phyloP scores from a whole-genome alignment of 257 asterid species.

The Paraleonurus japonicus region DNA sequence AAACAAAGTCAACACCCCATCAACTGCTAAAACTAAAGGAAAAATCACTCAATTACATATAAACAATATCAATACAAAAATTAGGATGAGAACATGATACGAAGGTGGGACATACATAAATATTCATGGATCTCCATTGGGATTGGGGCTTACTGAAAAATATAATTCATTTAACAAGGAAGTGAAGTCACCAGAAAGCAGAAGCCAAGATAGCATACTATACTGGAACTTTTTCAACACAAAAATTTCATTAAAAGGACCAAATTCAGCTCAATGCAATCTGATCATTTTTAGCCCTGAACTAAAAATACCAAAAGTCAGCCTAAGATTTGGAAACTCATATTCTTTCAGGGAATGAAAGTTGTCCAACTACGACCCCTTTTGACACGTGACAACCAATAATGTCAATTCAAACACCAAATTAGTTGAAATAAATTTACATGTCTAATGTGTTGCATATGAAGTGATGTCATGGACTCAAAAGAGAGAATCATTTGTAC shows the following conservation, averaged over 20 bases:
- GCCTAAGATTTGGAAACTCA: neutral
- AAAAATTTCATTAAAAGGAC: neutral
- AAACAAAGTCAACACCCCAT: conserved; percentile 5
- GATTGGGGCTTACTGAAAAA: neutral
- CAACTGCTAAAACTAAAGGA: conserved; percentile 10
- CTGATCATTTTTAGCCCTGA: neutral
- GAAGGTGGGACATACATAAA: neutral
- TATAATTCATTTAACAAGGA: neutral
- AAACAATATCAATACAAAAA: neutral
- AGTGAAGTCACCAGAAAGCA: neutral
- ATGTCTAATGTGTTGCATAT: neutral
- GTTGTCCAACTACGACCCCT: neutral
- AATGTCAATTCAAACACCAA: neutral
- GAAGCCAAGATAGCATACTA: conserved; percentile 1
- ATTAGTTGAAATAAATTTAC: neutral
- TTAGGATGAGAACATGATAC: neutral
- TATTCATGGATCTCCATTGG: neutral
- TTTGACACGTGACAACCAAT: neutral
- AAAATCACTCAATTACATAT: neutral
- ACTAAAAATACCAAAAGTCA: neutral
- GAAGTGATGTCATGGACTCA: neutral
- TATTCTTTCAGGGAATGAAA: neutral
- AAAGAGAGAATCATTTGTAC: neutral
- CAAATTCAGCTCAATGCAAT: neutral
- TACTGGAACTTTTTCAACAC: neutral